Percentiles rank a stretch among this genome's conserved stretches.
phyloP scores from a whole-genome alignment of 2,329 filamentous ascomycete genomes.

The Diaporthe eres region DNA sequence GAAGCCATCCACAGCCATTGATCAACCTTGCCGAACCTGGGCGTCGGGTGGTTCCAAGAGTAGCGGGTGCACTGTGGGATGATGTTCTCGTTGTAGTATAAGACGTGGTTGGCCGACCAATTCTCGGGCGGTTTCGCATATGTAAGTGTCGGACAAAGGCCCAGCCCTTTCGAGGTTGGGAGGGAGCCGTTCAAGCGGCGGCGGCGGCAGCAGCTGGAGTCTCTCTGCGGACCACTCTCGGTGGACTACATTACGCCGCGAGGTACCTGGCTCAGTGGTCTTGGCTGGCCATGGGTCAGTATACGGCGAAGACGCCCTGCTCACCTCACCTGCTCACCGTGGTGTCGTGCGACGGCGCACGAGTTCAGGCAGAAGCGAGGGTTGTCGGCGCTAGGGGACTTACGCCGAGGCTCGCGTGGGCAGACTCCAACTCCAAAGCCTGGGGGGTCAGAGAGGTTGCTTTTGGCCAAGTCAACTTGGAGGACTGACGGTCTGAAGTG shows the following conservation, averaged over 20 bases:
- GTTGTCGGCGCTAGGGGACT: neutral
- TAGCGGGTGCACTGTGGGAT: neutral
- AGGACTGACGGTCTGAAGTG: neutral
- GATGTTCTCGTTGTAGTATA: neutral
- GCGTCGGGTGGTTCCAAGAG: conserved; percentile 6
- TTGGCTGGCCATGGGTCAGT: conserved; percentile 14
- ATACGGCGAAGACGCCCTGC: neutral
- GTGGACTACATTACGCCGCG: neutral
- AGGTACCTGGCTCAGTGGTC: neutral
- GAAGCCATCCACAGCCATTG: conserved; percentile 23
- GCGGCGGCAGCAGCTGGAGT: neutral
- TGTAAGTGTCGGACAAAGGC: neutral
- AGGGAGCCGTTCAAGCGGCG: neutral
- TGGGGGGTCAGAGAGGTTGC: neutral
- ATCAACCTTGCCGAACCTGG: conserved; percentile 15
- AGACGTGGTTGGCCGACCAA: neutral
- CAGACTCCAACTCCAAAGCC: neutral
- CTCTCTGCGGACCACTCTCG: neutral
- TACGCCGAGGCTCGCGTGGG: neutral
- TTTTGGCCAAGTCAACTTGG: neutral
- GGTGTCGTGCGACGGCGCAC: conserved; percentile 22
- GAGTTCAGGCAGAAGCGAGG: conserved; percentile 31
- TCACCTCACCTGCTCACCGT: conserved; percentile 31
- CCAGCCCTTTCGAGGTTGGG: neutral
- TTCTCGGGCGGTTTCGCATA: conserved; percentile 7